Conservation (phyloP, 2,329 filamentous ascomycete genomes). For the Verticillium dahliae region DNA sequence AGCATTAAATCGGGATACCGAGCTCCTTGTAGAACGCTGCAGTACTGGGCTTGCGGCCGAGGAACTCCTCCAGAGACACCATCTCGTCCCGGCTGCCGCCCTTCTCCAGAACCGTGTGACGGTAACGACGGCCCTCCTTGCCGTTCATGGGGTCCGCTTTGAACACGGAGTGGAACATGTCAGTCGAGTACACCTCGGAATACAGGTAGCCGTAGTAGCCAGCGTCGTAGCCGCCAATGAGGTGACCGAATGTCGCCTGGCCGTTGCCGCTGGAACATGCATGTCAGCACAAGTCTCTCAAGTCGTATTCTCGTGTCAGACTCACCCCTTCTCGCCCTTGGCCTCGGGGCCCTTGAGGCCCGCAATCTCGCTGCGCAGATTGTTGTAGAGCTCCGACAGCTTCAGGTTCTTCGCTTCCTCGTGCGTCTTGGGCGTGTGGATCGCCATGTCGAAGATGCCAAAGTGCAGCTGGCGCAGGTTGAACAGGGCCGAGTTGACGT, state of each 20-base stretch:
- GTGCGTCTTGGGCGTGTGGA: slow-evolving; percentile 66
- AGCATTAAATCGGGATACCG: slow-evolving; percentile 31
- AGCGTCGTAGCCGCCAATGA: slow-evolving; percentile 79
- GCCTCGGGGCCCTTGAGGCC: slow-evolving; percentile 70
- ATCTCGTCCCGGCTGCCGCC: slow-evolving; percentile 78
- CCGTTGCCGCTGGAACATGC: slow-evolving; percentile 63
- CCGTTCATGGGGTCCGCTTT: slow-evolving; percentile 72
- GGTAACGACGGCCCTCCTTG: slow-evolving; percentile 66
- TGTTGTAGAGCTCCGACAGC: slow-evolving; percentile 63
- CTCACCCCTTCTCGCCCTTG: slow-evolving; percentile 49
- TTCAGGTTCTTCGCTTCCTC: slow-evolving; percentile 61
- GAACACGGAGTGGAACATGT: slow-evolving; percentile 83
- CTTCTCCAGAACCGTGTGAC: slow-evolving; percentile 70
- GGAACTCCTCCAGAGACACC: slow-evolving; percentile 69
- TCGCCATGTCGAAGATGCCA: slow-evolving; percentile 77
- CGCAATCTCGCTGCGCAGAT: slow-evolving; percentile 62
- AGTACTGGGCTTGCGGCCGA: slow-evolving; percentile 68
- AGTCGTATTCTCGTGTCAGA: slow-evolving; percentile 3
- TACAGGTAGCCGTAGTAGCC: slow-evolving; percentile 74
- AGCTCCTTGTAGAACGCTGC: slow-evolving; percentile 78
- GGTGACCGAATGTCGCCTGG: slow-evolving; percentile 73
- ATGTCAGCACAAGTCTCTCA: slow-evolving; percentile 14
- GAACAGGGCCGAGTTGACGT: slow-evolving; percentile 74
- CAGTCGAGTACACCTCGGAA: slow-evolving; percentile 73
- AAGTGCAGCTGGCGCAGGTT: slow-evolving; percentile 76